A percentile compares a stretch with the other conserved stretches of the same genome.
Evolutionary conservation across 192 early-diverging fungal genomes (phyloP).

Genomic region (Gigaspora rosea): DNA sequence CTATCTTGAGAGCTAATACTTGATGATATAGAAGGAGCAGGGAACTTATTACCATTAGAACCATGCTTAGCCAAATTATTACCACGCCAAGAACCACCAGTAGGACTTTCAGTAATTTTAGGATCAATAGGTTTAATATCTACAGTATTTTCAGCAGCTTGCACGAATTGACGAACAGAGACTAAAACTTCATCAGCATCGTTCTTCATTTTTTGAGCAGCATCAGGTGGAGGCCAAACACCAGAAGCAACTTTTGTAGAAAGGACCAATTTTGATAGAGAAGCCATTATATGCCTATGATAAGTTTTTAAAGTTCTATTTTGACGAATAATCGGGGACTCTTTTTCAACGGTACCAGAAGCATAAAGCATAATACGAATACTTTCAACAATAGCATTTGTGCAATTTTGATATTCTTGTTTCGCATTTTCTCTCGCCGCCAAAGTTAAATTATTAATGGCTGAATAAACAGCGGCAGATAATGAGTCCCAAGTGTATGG

Average conservation of each 20-base stretch:
- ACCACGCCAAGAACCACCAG: slow-evolving; percentile 31
- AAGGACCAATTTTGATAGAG: slow-evolving; percentile 81
- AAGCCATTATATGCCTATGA: slow-evolving; percentile 78
- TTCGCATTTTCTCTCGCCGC: slow-evolving; percentile 54
- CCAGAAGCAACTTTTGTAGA: slow-evolving; percentile 79
- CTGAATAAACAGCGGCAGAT: slow-evolving; percentile 45
- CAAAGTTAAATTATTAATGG: slow-evolving; percentile 57
- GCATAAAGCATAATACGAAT: slow-evolving; percentile 84
- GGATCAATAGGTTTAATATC: slow-evolving; percentile 27
- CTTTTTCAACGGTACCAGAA: slow-evolving; percentile 73
- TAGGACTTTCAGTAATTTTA: slow-evolving; percentile 9
- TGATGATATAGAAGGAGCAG: neutral
- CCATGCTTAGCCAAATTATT: slow-evolving; percentile 11
- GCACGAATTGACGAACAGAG: slow-evolving; percentile 76
- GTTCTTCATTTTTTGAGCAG: slow-evolving; percentile 70
- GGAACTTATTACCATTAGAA: neutral
- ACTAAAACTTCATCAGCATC: slow-evolving; percentile 76
- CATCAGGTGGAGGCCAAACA: slow-evolving; percentile 91
- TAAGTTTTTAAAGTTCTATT: slow-evolving; percentile 65
- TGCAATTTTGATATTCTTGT: slow-evolving; percentile 55
- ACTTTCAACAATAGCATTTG: slow-evolving; percentile 67
- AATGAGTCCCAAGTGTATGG: slow-evolving; percentile 56
- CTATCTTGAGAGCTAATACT: slow-evolving; percentile 2
- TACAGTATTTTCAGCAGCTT: slow-evolving; percentile 57
- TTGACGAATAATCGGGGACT: slow-evolving; percentile 64